Evolutionary conservation across 495 filamentous ascomycete genomes (phyloP).

Genomic region (Cairneyella variabilis): DNA sequence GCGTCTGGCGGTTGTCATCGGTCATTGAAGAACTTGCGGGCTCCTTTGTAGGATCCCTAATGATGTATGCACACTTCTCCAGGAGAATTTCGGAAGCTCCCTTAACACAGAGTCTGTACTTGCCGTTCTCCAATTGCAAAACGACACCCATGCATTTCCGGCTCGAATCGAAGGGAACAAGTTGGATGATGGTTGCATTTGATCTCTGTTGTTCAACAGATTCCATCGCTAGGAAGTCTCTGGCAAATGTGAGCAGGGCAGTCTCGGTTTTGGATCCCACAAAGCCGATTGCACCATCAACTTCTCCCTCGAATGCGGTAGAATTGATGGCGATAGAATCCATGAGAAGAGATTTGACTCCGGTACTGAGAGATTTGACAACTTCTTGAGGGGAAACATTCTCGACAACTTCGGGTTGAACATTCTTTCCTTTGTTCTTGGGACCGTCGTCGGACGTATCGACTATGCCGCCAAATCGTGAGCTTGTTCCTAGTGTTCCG

Average conservation of each 20-base stretch:
- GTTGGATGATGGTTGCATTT: conserved; percentile 63
- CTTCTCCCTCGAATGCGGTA: conserved; percentile 82
- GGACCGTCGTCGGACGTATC: conserved; percentile 18
- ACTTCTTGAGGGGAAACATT: conserved; percentile 50
- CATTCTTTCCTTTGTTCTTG: conserved; percentile 26
- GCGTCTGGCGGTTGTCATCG: conserved; percentile 50
- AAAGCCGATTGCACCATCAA: conserved; percentile 65
- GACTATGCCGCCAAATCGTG: conserved; percentile 53
- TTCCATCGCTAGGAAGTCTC: conserved; percentile 72
- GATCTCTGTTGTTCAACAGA: conserved; percentile 65
- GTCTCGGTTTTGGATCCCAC: conserved; percentile 92
- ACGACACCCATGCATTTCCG: conserved; percentile 89
- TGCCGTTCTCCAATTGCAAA: conserved; percentile 59
- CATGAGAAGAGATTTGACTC: conserved; percentile 59
- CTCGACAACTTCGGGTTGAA: conserved; percentile 31
- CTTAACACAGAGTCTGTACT: conserved; percentile 73
- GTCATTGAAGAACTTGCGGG: conserved; percentile 53
- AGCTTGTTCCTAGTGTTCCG: conserved; percentile 65
- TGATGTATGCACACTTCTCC: conserved; percentile 62
- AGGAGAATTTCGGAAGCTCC: conserved; percentile 88
- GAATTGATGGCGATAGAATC: conserved; percentile 83
- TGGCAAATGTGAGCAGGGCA: conserved; percentile 70
- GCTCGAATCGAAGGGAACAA: conserved; percentile 81
- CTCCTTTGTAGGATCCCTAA: conserved; percentile 65
- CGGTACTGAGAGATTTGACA: conserved; percentile 49